Evolutionary conservation across 805 yeast species (phyloP), one percentile per base, ranked within the genome.

Genomic region (Candida koratica): DNA sequence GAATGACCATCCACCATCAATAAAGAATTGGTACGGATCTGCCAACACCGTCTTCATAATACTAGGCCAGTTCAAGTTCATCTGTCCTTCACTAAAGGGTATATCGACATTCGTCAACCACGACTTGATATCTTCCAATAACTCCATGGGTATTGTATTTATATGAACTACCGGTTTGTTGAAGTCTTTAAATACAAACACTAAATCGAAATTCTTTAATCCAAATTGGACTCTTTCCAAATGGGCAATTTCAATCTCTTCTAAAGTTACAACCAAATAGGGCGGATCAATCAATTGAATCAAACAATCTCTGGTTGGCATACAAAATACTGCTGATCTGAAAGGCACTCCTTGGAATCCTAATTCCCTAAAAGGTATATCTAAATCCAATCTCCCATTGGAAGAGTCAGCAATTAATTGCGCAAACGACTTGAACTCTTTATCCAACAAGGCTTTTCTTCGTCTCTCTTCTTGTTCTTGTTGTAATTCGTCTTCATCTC

Each of bases 51-150:
- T 87, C 64, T 88, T 90, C 96, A 93, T 90, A 55, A 93, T 89
- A 16, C 88, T 81, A 10, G 79, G 70, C 98, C 98, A 93, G 65
- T 87, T 88, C 75, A 93, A 79, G 66, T 90, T 90, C 64, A 93
- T 83, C 29, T 95, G 89, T 36, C 97, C 96, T 52, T 88, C 96
- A 55, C 89, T 84, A 66, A 74, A 81, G 25, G 98, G 96, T 45
- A 93, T 84, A 58, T 93, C 98, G 54, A 93, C 95, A 58, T 93
- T 95, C n/a, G 95, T 86, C 41, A 93, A 69, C 98, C 98, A 93
- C 34, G 86, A 87, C 60, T 90, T 93, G 43, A 93, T 84, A 55
- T 84, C 90, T 56, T 93, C 98, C 38, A 93, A 66, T 36, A 84
- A 73, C 52, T 84, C 94, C 77, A 88, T 86, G 24, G 97, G 97